Percentiles rank a stretch among this genome's conserved stretches.
These are phyloP conservation scores for Lyophyllum semitale DNA, from an alignment of 768 basidiomycete species.

Conservation along the genomic window DNA sequence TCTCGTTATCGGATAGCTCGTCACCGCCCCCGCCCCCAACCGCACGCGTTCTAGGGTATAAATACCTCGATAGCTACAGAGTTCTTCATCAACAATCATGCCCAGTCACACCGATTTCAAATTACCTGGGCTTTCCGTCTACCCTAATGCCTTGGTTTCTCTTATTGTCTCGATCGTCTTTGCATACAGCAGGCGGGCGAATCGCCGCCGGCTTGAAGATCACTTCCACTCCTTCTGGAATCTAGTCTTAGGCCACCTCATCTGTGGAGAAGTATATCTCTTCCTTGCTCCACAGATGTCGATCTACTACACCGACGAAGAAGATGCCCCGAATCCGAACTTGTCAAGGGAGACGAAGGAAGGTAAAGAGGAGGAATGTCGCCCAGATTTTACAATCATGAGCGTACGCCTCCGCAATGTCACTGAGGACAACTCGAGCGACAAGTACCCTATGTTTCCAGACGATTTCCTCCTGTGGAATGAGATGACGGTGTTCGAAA, in stretches of 20 bases:
- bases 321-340: background rate
- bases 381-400: background rate
- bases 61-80: no score
- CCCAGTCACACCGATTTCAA: background rate
- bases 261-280: background rate
- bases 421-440: background rate
- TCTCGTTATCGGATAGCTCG: no score
- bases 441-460: background rate
- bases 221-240: background rate
- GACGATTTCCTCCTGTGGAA: background rate
- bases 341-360: background rate
- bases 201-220: background rate
- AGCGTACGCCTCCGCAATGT: background rate
- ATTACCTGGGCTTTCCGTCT: background rate
- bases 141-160: background rate
- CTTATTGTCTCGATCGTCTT: background rate
- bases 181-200: background rate
- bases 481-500: background rate
- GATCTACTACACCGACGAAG: background rate
- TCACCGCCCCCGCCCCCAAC: no score
- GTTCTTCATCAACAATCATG: no score
- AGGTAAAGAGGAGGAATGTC: background rate
- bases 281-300: background rate
- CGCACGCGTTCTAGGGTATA: no score
- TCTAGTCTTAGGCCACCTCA: background rate